phyloP scores from a whole-genome alignment of 2,329 filamentous ascomycete genomes.

The Cryphonectria nitschkei region DNA sequence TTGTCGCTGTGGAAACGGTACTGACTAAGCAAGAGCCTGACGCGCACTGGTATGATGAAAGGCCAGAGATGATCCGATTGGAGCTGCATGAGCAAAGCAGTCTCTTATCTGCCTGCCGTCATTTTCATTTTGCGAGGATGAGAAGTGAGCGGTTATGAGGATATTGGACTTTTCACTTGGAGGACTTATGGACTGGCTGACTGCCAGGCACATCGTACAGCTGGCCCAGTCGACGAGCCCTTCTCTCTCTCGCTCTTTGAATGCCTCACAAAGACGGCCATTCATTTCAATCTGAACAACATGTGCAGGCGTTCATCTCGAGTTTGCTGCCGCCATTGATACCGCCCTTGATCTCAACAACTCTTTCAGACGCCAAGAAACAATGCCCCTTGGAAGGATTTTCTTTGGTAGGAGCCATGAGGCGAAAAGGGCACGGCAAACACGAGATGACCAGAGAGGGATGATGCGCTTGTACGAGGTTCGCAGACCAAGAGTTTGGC shows the following conservation, averaged over 20 bases:
- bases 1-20: conserved; percentile 2
- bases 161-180: conserved; percentile 12
- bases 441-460: background rate
- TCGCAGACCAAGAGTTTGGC: background rate
- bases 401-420: background rate
- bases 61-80: background rate
- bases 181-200: background rate
- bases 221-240: background rate
- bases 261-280: conserved; percentile 13
- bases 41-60: background rate
- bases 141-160: conserved; percentile 16
- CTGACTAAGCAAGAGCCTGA: background rate
- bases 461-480: background rate
- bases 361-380: conserved; percentile 23
- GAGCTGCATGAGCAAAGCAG: background rate
- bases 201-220: background rate
- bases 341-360: background rate
- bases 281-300: background rate
- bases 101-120: background rate
- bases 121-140: background rate
- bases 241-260: conserved; percentile 13
- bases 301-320: conserved; percentile 16
- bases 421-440: background rate
- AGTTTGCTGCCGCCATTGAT: conserved; percentile 20
- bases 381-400: background rate